These are phyloP conservation scores for Thelonectria discophora DNA, from an alignment of 2,329 filamentous ascomycete genomes.

Conservation along the genomic window DNA sequence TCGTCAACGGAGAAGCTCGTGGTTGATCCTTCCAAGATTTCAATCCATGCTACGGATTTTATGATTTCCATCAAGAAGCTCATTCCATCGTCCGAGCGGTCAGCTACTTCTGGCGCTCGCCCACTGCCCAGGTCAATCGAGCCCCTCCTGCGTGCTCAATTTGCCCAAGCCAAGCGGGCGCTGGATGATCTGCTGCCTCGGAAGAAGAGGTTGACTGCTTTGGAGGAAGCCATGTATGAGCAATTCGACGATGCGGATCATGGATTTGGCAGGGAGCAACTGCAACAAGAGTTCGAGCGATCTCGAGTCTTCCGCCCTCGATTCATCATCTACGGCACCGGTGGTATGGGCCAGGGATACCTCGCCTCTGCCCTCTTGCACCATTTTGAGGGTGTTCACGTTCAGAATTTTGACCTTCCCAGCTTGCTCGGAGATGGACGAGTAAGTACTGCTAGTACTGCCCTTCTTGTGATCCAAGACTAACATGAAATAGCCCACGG, in stretches of 20 bases:
- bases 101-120: constrained; percentile 83
- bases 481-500: constrained; percentile 66
- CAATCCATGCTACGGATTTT: constrained; percentile 91
- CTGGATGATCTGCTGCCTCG: constrained; percentile 83
- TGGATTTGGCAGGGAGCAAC: constrained; percentile 84
- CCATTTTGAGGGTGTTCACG: constrained; percentile 91
- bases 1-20: constrained; percentile 87
- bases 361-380: constrained; percentile 85
- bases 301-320: constrained; percentile 89
- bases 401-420: constrained; percentile 92
- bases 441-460: constrained; percentile 55
- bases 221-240: constrained; percentile 94
- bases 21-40: constrained; percentile 85
- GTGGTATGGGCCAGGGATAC: constrained; percentile 95
- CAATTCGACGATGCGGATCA: constrained; percentile 83
- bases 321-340: constrained; percentile 80
- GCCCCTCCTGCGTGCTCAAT: constrained; percentile 78
- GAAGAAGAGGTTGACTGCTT: constrained; percentile 84
- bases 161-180: constrained; percentile 72
- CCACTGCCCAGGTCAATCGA: constrained; percentile 83
- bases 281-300: constrained; percentile 81
- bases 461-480: constrained; percentile 11
- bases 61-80: constrained; percentile 98
- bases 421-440: constrained; percentile 86
- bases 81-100: constrained; percentile 91